These are phyloP conservation scores for Prunus dulcis DNA, from an alignment of 306 rosid genomes.

Conservation along the genomic window DNA sequence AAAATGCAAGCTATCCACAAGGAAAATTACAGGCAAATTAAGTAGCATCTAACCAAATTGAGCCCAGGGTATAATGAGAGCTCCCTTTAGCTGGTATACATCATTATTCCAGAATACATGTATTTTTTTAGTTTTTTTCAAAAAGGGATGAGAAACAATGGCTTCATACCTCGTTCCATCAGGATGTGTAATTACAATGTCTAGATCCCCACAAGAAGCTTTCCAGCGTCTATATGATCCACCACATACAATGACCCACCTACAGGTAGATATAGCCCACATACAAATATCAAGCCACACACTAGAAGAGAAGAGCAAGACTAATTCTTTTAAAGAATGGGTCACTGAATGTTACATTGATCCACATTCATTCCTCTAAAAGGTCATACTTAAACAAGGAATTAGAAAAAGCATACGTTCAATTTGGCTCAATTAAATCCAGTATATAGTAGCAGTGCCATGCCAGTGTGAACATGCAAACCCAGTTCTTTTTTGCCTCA, in stretches of 20 bases:
- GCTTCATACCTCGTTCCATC: slow-evolving; percentile 71
- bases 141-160: slow-evolving; percentile 3
- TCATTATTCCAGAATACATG: not conserved
- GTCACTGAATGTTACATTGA: not conserved
- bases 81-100: not conserved
- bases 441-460: not conserved
- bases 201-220: slow-evolving; percentile 93
- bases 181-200: slow-evolving; percentile 82
- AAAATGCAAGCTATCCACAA: no score
- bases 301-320: slow-evolving; percentile 8
- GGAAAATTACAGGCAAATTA: no score
- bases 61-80: not conserved
- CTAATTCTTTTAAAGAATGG: not conserved
- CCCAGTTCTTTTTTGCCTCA: not conserved
- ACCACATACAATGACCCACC: slow-evolving; percentile 74
- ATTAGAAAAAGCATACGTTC: not conserved
- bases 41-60: not conserved
- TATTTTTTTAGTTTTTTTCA: not conserved
- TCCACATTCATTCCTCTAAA: not conserved
- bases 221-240: slow-evolving; percentile 94
- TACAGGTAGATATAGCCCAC: slow-evolving; percentile 20
- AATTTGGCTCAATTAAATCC: not conserved
- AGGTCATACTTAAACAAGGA: not conserved
- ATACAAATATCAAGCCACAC: slow-evolving; percentile 6
- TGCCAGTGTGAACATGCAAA: not conserved